phyloP scores from a whole-genome alignment of 2,329 filamentous ascomycete species.

The Clonostachys solani region DNA sequence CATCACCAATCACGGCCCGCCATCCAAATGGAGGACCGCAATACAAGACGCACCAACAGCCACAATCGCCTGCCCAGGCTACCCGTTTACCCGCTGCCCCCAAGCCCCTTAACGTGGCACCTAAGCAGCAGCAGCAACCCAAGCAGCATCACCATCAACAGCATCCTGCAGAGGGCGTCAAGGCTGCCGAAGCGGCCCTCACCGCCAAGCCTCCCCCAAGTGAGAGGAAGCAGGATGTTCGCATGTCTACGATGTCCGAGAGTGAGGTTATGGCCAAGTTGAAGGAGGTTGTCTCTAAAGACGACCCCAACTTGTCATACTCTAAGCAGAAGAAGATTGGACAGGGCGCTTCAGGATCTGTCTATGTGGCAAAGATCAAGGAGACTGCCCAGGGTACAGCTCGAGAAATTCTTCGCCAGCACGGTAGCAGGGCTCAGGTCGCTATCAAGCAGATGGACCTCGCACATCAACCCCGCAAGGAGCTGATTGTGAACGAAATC shows the following conservation, averaged over 20 bases:
- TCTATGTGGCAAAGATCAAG: constrained; percentile 95
- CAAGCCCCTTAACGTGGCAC: constrained; percentile 74
- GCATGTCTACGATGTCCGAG: constrained; percentile 98
- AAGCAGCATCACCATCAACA: constrained; percentile 26
- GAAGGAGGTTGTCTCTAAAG: constrained; percentile 90
- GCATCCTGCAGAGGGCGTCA: constrained; percentile 63
- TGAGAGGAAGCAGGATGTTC: constrained; percentile 84
- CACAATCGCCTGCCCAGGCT: constrained; percentile 38
- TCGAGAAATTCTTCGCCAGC: constrained; percentile 70
- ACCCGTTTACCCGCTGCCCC: constrained; percentile 53
- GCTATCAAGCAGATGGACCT: constrained; percentile 99
- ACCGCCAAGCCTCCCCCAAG: constrained; percentile 72
- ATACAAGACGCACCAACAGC: constrained; percentile 9
- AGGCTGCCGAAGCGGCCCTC: constrained; percentile 84
- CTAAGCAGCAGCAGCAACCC: constrained; percentile 51
- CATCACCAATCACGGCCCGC: constrained; percentile 46
- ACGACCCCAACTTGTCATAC: constrained; percentile 91
- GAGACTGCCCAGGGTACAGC: constrained; percentile 85
- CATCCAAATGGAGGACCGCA: constrained; percentile 41
- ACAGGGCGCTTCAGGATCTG: constrained; percentile 94
- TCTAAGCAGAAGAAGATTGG: constrained; percentile 99
- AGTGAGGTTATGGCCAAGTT: constrained; percentile 95
- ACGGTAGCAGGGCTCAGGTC: constrained; percentile 81
- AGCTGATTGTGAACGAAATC: constrained; percentile 98
- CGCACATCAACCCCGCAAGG: constrained; percentile 93